Base-by-base conservation (phyloP, 139 green algal genomes). In the Haematococcus sp. region DNA sequence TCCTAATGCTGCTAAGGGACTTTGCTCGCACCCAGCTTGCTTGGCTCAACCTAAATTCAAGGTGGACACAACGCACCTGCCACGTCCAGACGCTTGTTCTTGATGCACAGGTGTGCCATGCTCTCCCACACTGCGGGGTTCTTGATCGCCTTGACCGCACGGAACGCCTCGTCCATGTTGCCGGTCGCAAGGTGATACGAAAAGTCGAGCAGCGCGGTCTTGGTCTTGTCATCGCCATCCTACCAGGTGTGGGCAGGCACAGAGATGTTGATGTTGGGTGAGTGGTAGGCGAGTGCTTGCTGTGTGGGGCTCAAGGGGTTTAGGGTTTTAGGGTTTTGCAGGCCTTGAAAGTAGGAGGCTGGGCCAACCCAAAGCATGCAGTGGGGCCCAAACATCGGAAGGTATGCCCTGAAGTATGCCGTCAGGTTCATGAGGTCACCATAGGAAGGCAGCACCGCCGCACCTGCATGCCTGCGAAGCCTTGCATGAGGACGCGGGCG, bases 91-190 rank as follows among this genome's bases (percentile, higher is more conserved):
- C 84, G 82, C 68, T 88, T 87, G 76, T 83, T 92, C 76, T 87
- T 88, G 76, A 95, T 90, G 69, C 84, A 90, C 71, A 90, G 80
- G 63, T 88, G 81, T 28, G 88, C 86, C 87, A 93, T 90, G 77
- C 79, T 87, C 56, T 86, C 74, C 90, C 90, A 95, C 68, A 93
- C 84, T 7, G 68, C 70, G 1, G 88, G 79, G 43, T 80, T 85
- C 64, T 81, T 83, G 49, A 93, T 86, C 46, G 79, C 67, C 71
- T 81, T 85, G 31, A 93, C 86, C n/a, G 73, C 78, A 16, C 85
- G 73, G 79, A 86, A 92, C 28, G 88, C 89, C 73, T 91, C 84
- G 68, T 93, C 88, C 67, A 89, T 87, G 82, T 89, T 84, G 56
- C 85, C 85, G n/a, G 83, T 78, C 9, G 84, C 82, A 55, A 93